phyloP scores from a whole-genome alignment of 2,329 filamentous ascomycete genomes.

The Trichophaea hybrida region DNA sequence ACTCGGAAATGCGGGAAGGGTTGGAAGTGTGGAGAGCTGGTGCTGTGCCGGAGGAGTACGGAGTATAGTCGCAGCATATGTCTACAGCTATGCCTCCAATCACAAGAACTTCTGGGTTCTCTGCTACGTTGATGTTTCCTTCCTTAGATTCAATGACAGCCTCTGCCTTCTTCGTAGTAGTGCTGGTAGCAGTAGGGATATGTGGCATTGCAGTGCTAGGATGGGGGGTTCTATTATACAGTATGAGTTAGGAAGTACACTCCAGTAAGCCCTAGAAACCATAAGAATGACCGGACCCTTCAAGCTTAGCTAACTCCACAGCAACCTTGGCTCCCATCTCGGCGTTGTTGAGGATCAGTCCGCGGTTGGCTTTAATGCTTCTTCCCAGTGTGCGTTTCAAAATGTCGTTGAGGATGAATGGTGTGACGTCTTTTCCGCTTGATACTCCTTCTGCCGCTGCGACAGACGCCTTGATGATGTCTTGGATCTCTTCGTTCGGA shows the following conservation, averaged over 20 bases:
- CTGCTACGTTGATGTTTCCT: not conserved
- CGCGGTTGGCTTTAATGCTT: slow-evolving; percentile 60
- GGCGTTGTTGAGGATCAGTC: slow-evolving; percentile 53
- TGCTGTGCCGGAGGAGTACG: slow-evolving; percentile 42
- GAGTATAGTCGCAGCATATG: slow-evolving; percentile 62
- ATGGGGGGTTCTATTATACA: not conserved
- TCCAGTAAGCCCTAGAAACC: not conserved
- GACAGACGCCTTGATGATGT: slow-evolving; percentile 53
- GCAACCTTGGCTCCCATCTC: slow-evolving; percentile 50
- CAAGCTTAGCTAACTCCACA: slow-evolving; percentile 44
- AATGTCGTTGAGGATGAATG: slow-evolving; percentile 66
- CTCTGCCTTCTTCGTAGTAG: not conserved
- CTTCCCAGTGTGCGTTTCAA: slow-evolving; percentile 59
- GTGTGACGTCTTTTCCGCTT: slow-evolving; percentile 65
- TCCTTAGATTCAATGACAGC: not conserved
- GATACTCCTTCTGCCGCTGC: slow-evolving; percentile 51
- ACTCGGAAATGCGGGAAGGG: slow-evolving; percentile 63
- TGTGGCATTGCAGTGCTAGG: not conserved
- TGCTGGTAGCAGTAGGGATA: not conserved
- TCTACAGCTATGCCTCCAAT: slow-evolving; percentile 85
- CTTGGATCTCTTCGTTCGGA: slow-evolving; percentile 54
- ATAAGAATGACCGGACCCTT: slow-evolving; percentile 27
- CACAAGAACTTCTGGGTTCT: slow-evolving; percentile 55
- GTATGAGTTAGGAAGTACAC: not conserved
- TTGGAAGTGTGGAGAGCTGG: slow-evolving; percentile 67